Evolutionary conservation across 495 filamentous ascomycete genomes (phyloP).

Genomic region (Schizothecium vesticola): DNA sequence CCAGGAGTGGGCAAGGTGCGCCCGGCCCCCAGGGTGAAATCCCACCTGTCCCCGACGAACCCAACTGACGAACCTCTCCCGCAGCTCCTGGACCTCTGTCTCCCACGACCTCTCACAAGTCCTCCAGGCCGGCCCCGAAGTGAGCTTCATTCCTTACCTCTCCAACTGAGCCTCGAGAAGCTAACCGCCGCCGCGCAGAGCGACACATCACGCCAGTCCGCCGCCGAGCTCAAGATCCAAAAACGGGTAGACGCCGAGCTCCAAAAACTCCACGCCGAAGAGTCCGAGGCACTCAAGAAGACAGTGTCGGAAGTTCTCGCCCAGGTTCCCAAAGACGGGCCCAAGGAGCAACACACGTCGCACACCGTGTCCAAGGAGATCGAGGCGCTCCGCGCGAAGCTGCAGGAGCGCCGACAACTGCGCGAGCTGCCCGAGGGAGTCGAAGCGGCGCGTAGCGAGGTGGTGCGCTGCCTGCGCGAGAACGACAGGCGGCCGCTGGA

Average conservation of each 20-base stretch:
- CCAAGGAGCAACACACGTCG: conserved; percentile 22
- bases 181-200: conserved; percentile 47
- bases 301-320: conserved; percentile 54
- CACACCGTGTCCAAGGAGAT: conserved; percentile 32
- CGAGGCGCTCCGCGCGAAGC: conserved; percentile 63
- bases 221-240: conserved; percentile 84
- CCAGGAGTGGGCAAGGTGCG: conserved; percentile 47
- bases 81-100: conserved; percentile 71
- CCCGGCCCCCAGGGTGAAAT: no score
- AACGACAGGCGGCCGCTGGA: conserved; percentile 88
- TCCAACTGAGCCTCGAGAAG: background rate
- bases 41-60: background rate
- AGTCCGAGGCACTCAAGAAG: conserved; percentile 53
- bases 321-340: conserved; percentile 18
- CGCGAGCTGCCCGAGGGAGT: conserved; percentile 55
- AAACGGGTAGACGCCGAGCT: conserved; percentile 81
- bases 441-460: conserved; percentile 65
- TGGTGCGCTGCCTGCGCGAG: conserved; percentile 75
- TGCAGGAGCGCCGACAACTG: conserved; percentile 71
- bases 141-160: conserved; percentile 35
- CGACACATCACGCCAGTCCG: conserved; percentile 76
- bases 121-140: conserved; percentile 80
- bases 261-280: conserved; percentile 58
- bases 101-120: conserved; percentile 77
- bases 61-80: conserved; percentile 5